Conservation (phyloP, 192 early-diverging fungal genomes). For the Geranomyces variabilis region DNA sequence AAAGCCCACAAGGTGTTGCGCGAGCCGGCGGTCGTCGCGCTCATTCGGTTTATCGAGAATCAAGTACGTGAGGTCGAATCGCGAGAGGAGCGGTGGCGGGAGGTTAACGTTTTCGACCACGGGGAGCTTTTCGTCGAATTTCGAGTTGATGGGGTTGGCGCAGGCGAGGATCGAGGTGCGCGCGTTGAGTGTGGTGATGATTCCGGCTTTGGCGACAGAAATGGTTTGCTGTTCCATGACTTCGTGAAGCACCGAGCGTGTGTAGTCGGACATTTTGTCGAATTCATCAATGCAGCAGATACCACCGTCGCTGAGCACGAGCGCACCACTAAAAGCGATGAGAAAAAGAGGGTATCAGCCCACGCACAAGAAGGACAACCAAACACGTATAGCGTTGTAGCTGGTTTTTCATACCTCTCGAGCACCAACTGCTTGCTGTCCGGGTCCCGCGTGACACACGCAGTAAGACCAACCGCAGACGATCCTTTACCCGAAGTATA, state of each 20-base stretch:
- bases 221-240: slow-evolving; percentile 99
- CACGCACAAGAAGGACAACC: background rate
- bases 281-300: slow-evolving; percentile 99
- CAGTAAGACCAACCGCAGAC: slow-evolving; percentile 94
- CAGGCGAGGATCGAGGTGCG: slow-evolving; percentile 92
- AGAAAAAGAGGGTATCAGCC: background rate
- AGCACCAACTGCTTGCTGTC: slow-evolving; percentile 94
- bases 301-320: slow-evolving; percentile 94
- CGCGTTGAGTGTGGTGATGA: slow-evolving; percentile 97
- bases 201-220: slow-evolving; percentile 97
- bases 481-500: slow-evolving; percentile 98
- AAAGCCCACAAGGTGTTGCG: slow-evolving; percentile 83
- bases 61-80: slow-evolving; percentile 92
- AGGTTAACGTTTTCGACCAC: slow-evolving; percentile 89
- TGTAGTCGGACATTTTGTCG: slow-evolving; percentile 97
- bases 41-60: slow-evolving; percentile 91
- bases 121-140: slow-evolving; percentile 80
- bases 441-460: slow-evolving; percentile 92
- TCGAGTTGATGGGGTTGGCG: slow-evolving; percentile 92
- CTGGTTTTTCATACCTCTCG: slow-evolving; percentile 66
- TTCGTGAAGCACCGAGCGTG: slow-evolving; percentile 94
- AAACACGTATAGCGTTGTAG: background rate
- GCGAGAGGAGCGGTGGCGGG: slow-evolving; percentile 90
- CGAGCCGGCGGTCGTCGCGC: slow-evolving; percentile 79
- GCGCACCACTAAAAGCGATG: slow-evolving; percentile 74